Base-by-base conservation (phyloP, 192 early-diverging fungal species). In the Rhizoclosmatium sp. region DNA sequence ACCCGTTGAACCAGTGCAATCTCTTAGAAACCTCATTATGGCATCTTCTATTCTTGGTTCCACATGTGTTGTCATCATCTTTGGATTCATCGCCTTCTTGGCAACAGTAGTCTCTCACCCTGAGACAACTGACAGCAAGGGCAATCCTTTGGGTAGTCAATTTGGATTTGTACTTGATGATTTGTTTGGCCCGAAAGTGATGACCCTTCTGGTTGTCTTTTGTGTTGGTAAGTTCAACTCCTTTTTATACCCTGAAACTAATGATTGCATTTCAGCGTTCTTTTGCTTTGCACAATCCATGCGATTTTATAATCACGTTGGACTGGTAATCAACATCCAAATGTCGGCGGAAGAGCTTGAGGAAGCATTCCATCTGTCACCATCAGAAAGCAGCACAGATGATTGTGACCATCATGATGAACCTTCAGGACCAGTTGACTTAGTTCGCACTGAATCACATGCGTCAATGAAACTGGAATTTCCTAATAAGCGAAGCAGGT, bases 281-380 rank as follows among this genome's bases (percentile, higher is more conserved):
- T 78, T 81, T 44, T 79, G 76, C 47, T 83, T 85, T 47, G 71
- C 82, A 7, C 84, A 85, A 71, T 48, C 72, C 44, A 78, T 85
- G 59, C 78, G 84, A 23, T 85, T 85, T 77, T 85, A 81, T 68
- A 85, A 85, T 61, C 84, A 85, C 71, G 84, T 79, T 3, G 82
- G 75, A 9, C 16, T 85, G 48, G 71, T 83, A 39, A 80, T 81
- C 81, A 85, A 85, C 75, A 78, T 76, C 70, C 54, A 71, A 31
- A 7, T 66, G 4, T 65, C 69, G 7, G 47, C 41, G 47, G 47
- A 76, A 65, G 75, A 76, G 41, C 65, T 76, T 7, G 75, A 64
- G 41, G 75, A 76, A 40, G 46, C 31, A 39, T 39, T 76, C 12
- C 56, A 74, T 46, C 47, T 74, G 2, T 62, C 60, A 40, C 7